Evolutionary conservation across 257 asterid species (phyloP).

Genomic region (Solanum chilense): DNA sequence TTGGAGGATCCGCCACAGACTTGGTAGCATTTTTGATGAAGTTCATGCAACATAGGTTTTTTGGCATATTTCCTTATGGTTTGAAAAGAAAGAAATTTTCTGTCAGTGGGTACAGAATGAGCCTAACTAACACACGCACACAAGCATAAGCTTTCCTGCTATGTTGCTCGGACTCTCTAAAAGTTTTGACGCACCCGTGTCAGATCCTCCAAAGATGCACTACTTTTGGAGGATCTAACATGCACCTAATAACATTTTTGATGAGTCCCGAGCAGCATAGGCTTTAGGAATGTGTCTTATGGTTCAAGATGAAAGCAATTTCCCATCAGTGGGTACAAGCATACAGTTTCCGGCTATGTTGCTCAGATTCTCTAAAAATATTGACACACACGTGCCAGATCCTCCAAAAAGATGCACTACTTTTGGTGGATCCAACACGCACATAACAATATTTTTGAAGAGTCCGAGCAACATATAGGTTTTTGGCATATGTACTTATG

Average conservation of each 20-base stretch:
- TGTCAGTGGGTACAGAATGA: not conserved
- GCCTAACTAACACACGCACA: not conserved
- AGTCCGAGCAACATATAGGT: not conserved
- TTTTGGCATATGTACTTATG: not conserved
- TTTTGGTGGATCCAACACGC: too few relatives aligned
- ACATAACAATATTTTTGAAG: too few relatives aligned
- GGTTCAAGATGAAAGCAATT: too few relatives aligned
- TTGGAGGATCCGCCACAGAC: not conserved
- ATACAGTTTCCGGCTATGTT: too few relatives aligned
- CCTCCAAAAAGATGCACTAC: too few relatives aligned
- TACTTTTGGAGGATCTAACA: too few relatives aligned
- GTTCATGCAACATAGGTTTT: not conserved
- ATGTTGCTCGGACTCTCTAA: not conserved
- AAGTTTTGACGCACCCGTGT: not conserved
- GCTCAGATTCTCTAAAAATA: too few relatives aligned
- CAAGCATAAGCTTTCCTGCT: not conserved
- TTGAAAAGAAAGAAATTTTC: not conserved
- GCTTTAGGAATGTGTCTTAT: too few relatives aligned
- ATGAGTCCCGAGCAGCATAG: too few relatives aligned
- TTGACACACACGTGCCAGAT: too few relatives aligned
- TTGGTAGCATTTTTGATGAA: rapidly evolving
- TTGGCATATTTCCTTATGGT: not conserved
- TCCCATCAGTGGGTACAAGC: too few relatives aligned
- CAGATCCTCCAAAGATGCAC: not conserved
- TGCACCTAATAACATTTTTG: too few relatives aligned